Evolutionary conservation across 1,139 yeast genomes (phyloP).

Genomic region (Pneumocystis oryctolagi): DNA sequence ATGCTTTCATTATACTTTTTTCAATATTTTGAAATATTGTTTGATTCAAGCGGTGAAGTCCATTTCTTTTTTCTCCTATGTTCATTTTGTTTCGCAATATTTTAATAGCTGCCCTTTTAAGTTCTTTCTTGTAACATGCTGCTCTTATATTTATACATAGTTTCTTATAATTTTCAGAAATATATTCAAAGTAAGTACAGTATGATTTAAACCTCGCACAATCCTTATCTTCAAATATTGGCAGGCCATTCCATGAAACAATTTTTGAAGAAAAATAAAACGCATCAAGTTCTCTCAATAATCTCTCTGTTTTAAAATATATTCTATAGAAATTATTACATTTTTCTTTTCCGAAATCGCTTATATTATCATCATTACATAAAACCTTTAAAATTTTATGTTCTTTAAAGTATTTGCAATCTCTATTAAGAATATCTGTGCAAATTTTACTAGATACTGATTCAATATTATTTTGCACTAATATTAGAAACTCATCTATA

Average conservation of each 20-base stretch:
- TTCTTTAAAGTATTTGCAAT: neutral
- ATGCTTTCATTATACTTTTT: neutral
- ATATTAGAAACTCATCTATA: neutral
- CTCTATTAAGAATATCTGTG: neutral
- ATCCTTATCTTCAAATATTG: neutral
- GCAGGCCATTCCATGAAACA: neutral
- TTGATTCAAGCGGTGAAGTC: neutral
- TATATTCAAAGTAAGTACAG: neutral
- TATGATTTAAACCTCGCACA: neutral
- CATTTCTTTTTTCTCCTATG: too few relatives aligned
- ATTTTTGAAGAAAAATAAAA: too few relatives aligned
- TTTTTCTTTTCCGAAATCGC: neutral
- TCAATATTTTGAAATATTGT: neutral
- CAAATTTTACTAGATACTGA: neutral
- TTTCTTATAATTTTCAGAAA: neutral
- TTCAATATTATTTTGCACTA: neutral
- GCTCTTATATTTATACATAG: neutral
- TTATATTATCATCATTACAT: neutral
- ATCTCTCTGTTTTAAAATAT: neutral
- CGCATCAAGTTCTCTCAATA: neutral
- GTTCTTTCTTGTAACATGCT: neutral
- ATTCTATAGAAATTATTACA: too few relatives aligned
- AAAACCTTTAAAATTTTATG: neutral
- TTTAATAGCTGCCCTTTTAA: neutral
- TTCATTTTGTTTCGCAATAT: neutral